Percentiles rank a stretch among this genome's conserved stretches.
Evolutionary conservation across 2,329 filamentous ascomycete genomes (phyloP).

Genomic region (Alternaria gansuensis): DNA sequence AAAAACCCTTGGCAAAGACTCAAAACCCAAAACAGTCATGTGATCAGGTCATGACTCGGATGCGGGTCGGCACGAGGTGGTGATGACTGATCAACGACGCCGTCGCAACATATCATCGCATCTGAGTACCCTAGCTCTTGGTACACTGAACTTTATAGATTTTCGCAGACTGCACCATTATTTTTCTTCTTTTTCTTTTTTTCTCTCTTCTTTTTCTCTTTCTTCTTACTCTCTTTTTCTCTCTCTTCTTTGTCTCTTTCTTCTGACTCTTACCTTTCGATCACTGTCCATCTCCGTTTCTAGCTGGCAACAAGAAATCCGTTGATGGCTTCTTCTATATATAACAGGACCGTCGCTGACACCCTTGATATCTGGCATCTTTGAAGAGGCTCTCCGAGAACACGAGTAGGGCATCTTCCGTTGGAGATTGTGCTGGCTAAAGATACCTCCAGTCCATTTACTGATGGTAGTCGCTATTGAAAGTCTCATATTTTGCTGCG

Average conservation of each 20-base stretch:
- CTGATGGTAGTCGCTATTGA: neutral
- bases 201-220: neutral
- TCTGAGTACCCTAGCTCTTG: neutral
- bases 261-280: neutral
- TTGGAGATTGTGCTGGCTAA: neutral
- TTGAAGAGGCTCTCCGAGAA: neutral
- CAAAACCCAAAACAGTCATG: neutral
- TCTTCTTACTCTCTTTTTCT: neutral
- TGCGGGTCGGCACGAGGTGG: neutral
- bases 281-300: neutral
- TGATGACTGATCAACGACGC: conserved; percentile 7
- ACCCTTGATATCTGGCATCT: neutral
- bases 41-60: neutral
- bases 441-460: neutral
- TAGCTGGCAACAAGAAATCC: neutral
- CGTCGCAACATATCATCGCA: neutral
- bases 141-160: conserved; percentile 3
- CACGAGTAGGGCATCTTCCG: neutral
- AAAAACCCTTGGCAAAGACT: too few relatives aligned
- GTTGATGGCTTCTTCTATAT: neutral
- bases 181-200: too few relatives aligned
- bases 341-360: neutral
- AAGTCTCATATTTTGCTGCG: neutral
- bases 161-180: neutral
- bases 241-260: neutral